Evolutionary conservation across 495 filamentous ascomycete species (phyloP), one percentile per base, ranked within the genome.

Genomic region (Sporormia fimetaria): DNA sequence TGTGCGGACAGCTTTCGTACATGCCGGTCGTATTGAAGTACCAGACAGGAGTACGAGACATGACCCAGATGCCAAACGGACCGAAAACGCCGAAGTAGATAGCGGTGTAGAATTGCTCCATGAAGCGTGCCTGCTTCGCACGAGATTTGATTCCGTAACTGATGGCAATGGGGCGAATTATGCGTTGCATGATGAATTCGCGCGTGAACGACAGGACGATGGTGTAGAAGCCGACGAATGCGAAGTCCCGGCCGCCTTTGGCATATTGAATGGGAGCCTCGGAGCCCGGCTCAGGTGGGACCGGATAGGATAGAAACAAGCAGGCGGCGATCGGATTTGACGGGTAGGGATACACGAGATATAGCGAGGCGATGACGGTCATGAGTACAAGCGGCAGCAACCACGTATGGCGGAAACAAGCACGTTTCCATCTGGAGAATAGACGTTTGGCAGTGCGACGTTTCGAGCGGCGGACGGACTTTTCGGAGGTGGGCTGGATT

Each of bases 41-140:
- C 90, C 90, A 98, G n/a, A 98, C 74, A 8, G 86, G 79, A 6
- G 86, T 83, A 18, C 74, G 69, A 49, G 69, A 80, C 92, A 98
- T 96, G 42, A 96, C 83, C 51, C 81, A 98, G 59, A 96, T 63
- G 29, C 90, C 90, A 30, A 75, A 76, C 1, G 92, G 90, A 4
- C 86, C 85, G 40, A 93, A 76, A 37, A 94, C 54, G 7, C 63
- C 75, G 56, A 95, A 95, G 67, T 98, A 98, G 21, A 95, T 68
- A n/a, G 86, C 90, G 1, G 88, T 95, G 66, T 98, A 98, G 50
- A 82, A 73, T 63, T 98, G 90, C 62, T 98, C 90, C 84, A 95
- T 92, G 69, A 93, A 96, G 11, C 90, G 78, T 7, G 81, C 71
- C 37, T 87, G 83, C 66, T 95, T 98, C 29, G 73, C 75, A 21